These are phyloP conservation scores for Scheffersomyces illinoinensis DNA, from an alignment of 1,139 yeast species.

Conservation along the genomic window DNA sequence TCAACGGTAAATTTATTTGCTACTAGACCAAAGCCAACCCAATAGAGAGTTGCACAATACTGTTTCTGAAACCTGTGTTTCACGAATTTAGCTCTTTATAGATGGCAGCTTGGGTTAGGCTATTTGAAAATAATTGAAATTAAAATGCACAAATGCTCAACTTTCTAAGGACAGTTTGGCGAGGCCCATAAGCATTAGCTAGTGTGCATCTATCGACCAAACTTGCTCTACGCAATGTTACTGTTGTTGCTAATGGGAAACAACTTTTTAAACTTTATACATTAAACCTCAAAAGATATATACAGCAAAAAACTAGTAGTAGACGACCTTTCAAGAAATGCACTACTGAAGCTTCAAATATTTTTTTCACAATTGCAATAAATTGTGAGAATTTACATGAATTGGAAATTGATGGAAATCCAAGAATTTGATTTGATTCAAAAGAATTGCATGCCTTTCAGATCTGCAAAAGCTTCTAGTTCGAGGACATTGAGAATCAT, in stretches of 20 bases:
- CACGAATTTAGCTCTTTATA: not conserved
- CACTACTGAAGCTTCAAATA: not conserved
- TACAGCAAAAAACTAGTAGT: not conserved
- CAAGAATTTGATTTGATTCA: too few species aligned
- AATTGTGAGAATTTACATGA: not conserved
- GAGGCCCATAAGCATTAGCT: not conserved
- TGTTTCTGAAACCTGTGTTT: not conserved
- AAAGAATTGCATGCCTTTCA: not conserved
- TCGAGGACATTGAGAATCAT: not conserved
- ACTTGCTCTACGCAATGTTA: not conserved
- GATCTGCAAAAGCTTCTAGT: not conserved
- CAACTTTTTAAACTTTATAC: not conserved
- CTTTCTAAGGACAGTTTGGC: not conserved
- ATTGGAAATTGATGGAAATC: not conserved
- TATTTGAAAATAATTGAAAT: not conserved
- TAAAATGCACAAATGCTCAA: not conserved
- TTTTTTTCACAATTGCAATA: not conserved
- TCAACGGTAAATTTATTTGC: not conserved
- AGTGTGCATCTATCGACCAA: not conserved
- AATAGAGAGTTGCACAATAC: not conserved
- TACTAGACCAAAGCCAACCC: not conserved
- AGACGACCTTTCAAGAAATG: not conserved
- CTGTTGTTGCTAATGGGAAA: not conserved
- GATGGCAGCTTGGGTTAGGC: not conserved
- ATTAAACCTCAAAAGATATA: not conserved